Evolutionary conservation across 768 basidiomycete species (phyloP).

Genomic region (Cystofilobasidium capitatum): DNA sequence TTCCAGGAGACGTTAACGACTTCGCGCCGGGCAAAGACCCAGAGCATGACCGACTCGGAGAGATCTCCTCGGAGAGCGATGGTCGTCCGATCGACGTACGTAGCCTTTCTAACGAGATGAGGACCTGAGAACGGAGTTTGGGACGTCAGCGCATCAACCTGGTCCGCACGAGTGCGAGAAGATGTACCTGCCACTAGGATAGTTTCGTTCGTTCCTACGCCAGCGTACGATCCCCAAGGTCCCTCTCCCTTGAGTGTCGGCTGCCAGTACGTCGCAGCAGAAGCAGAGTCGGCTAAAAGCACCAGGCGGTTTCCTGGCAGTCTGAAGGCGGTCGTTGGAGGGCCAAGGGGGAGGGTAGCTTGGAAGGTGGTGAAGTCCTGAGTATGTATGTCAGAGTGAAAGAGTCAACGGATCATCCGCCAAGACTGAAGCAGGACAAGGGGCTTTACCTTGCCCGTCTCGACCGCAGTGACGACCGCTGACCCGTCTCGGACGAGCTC

Average conservation of each 20-base stretch:
- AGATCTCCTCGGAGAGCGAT: conserved; percentile 63
- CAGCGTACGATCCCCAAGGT: neutral
- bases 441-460: too few species aligned
- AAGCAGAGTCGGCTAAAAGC: conserved; percentile 56
- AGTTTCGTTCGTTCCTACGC: conserved; percentile 57
- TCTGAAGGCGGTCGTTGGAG: too few species aligned
- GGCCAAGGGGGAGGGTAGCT: too few species aligned
- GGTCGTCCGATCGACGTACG: conserved; percentile 42
- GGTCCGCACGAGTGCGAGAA: too few species aligned
- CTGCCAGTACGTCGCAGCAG: conserved; percentile 65
- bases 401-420: too few species aligned
- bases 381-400: too few species aligned
- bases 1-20: conserved; percentile 61
- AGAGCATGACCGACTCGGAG: conserved; percentile 51
- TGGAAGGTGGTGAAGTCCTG: too few species aligned
- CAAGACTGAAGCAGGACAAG: too few species aligned
- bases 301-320: conserved; percentile 53
- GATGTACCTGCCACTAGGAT: conserved; percentile 43
- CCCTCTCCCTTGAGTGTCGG: conserved; percentile 50
- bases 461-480: too few species aligned
- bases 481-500: too few species aligned
- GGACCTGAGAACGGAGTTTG: conserved; percentile 46
- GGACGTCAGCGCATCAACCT: too few species aligned
- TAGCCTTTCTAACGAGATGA: conserved; percentile 56
- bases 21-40: conserved; percentile 52